phyloP scores from a whole-genome alignment of 1,284 basidiomycete genomes.

The Ganoderma lucidum region DNA sequence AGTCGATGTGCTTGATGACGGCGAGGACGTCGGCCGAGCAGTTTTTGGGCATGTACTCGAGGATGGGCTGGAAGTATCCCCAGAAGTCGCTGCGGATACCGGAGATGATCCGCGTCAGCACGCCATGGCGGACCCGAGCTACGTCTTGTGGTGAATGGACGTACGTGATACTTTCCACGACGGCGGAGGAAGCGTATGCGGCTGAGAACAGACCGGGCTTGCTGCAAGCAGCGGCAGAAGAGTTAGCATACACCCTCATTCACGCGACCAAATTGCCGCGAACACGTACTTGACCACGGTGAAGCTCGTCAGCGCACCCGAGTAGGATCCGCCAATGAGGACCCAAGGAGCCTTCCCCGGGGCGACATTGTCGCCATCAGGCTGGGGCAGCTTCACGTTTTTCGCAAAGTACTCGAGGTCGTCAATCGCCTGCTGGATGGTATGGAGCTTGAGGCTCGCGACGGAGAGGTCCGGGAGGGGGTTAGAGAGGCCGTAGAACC shows the following conservation, averaged over 20 bases:
- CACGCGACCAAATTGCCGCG: neutral
- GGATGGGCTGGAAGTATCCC: slow-evolving; percentile 76
- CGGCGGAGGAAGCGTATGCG: slow-evolving; percentile 75
- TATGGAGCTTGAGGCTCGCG: slow-evolving; percentile 63
- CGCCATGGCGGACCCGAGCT: neutral
- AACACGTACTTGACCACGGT: slow-evolving; percentile 71
- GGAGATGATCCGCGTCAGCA: neutral
- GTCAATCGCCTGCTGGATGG: slow-evolving; percentile 76
- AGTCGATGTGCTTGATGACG: slow-evolving; percentile 70
- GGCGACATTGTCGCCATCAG: slow-evolving; percentile 62
- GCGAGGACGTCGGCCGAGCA: slow-evolving; percentile 76
- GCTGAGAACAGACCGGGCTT: slow-evolving; percentile 73
- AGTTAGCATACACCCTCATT: neutral
- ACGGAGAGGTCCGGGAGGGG: slow-evolving; percentile 70
- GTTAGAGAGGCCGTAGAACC: slow-evolving; percentile 61
- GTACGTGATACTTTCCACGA: slow-evolving; percentile 72
- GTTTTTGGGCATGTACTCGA: slow-evolving; percentile 73
- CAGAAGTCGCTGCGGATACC: slow-evolving; percentile 56
- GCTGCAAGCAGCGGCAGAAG: slow-evolving; percentile 43
- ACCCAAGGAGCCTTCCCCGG: slow-evolving; percentile 73
- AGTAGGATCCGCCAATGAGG: slow-evolving; percentile 75
- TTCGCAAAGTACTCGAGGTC: slow-evolving; percentile 76
- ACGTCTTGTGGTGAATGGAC: slow-evolving; percentile 28
- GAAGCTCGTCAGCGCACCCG: slow-evolving; percentile 74
- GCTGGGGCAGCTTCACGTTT: slow-evolving; percentile 72